Base-by-base conservation (phyloP, 768 basidiomycete genomes). In the Termitomyces bulborhizus region DNA sequence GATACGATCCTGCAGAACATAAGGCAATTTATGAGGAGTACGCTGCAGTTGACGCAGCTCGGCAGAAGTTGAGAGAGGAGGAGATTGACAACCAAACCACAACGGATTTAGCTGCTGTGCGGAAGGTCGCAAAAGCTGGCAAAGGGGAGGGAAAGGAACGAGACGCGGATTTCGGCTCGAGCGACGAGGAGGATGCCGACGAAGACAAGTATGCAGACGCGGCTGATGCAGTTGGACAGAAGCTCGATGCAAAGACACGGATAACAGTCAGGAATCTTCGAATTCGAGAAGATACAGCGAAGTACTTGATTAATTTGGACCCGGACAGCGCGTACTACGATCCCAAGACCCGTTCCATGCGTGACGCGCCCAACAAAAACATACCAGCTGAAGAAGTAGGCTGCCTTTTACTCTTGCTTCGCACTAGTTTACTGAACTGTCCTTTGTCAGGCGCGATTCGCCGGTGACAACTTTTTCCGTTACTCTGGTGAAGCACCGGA, bases 261-360 rank as follows among this genome's bases (percentile, higher is more conserved):
- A 95, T 99, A 55, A 98, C 97, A 16, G 97, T 99, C 57, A 85
- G 97, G 57, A 98, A 99, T 72, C 76, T 99, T 64, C 90, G 97
- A 75, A 98, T 99, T 62, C 88, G 97, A 66, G 97, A 99, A 73
- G 97, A 99, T 68, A 98, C 96, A 1, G 97, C 97, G 9, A 99
- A 99, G 69, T 99, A 99, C 68, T 81, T 99, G 66, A 90, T 96
- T 69, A 99, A 98, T 68, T 69, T 99, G 69, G 94, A 98, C 69
- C 88, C 89, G 1, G 87, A 92, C 0, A 93, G 90, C 63, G 97
- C 97, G 8, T 98, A 98, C 74, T 99, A 99, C 67, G 97, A 99
- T 66, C 97, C 97, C 46, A 99, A 99, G 76, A 98, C 97, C 12
- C 87, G 97, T 65, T 98, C 96, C 6, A 99, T 99, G 97, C 88